These are phyloP conservation scores for Collybiopsis luxurians DNA, from an alignment of 768 basidiomycete species.

Conservation along the genomic window DNA sequence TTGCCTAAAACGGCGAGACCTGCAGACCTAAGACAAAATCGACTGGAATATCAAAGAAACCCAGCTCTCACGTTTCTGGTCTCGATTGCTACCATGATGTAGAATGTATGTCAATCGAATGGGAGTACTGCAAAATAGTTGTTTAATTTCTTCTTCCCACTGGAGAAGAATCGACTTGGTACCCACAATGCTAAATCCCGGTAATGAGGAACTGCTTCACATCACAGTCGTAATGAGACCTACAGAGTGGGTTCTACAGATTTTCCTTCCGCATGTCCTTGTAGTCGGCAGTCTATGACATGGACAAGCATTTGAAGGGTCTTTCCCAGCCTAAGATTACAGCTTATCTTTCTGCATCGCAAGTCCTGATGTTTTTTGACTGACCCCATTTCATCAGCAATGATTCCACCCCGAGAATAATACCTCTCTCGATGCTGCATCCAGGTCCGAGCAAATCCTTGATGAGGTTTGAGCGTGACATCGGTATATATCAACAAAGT, in stretches of 20 bases:
- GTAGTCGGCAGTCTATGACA: conserved; percentile 79
- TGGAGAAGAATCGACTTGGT: conserved; percentile 87
- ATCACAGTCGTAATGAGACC: not conserved
- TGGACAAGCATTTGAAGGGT: conserved; percentile 89
- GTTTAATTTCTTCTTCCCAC: conserved; percentile 84
- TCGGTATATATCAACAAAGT: not conserved
- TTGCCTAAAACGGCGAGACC: conserved; percentile 40
- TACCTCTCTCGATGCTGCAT: conserved; percentile 81
- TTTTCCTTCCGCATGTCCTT: conserved; percentile 61
- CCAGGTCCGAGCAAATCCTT: conserved; percentile 82
- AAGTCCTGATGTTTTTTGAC: conserved; percentile 12
- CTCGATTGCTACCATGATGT: conserved; percentile 58
- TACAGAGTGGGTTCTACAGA: not conserved
- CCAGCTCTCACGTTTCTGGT: not conserved
- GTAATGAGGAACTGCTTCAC: conserved; percentile 56
- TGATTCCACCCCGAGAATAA: conserved; percentile 83
- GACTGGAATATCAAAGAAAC: not conserved
- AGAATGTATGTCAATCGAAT: conserved; percentile 72
- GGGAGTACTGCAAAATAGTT: too few species aligned
- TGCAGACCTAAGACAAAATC: conserved; percentile 54
- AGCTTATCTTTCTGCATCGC: too few species aligned
- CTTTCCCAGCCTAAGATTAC: conserved; percentile 61
- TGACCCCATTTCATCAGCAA: conserved; percentile 91
- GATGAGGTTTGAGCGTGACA: conserved; percentile 79
- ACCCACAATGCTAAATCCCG: conserved; percentile 81